A percentile compares a stretch with the other conserved stretches of the same genome.
Conservation (phyloP, 2,329 filamentous ascomycete species). For the Thermomyces lanuginosus region DNA sequence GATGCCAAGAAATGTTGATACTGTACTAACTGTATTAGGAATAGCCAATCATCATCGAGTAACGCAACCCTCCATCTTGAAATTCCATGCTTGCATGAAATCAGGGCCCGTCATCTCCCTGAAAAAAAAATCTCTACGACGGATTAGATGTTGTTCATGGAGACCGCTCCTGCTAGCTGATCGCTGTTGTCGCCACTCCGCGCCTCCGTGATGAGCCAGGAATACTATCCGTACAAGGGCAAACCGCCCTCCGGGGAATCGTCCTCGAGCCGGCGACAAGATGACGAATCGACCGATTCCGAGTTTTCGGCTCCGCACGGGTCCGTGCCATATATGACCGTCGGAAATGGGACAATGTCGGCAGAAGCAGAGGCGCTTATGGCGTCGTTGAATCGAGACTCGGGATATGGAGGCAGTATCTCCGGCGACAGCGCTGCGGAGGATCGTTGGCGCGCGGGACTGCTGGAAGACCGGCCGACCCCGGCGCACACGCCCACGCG, state of each 20-base stretch:
- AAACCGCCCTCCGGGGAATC: slow-evolving; percentile 18
- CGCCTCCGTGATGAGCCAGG: slow-evolving; percentile 28
- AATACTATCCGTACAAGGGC: slow-evolving; percentile 22
- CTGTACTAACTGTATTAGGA: too few relatives aligned
- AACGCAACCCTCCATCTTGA: too few relatives aligned
- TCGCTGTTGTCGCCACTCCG: slow-evolving; percentile 5
- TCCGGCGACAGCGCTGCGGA: slow-evolving; percentile 43
- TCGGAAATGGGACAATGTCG: slow-evolving; percentile 66
- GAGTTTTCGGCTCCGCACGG: slow-evolving; percentile 15
- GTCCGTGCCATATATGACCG: slow-evolving; percentile 64
- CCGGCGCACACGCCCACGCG: slow-evolving; percentile 38
- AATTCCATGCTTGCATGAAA: too few relatives aligned
- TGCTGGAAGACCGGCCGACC: slow-evolving; percentile 42
- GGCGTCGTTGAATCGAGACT: slow-evolving; percentile 69
- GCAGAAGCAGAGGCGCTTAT: slow-evolving; percentile 68
- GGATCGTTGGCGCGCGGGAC: slow-evolving; percentile 37
- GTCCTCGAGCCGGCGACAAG: slow-evolving; percentile 17
- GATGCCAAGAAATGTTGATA: too few relatives aligned
- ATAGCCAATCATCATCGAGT: too few relatives aligned
- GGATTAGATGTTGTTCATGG: slow-evolving; percentile 4
- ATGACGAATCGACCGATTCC: slow-evolving; percentile 12
- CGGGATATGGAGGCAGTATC: slow-evolving; percentile 76
- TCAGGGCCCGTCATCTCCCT: too few relatives aligned
- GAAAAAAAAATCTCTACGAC: too few relatives aligned
- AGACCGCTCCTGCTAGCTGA: too few relatives aligned